Percentiles rank a stretch among this genome's conserved stretches.
phyloP scores from a whole-genome alignment of 768 basidiomycete genomes.

The Solioccasus polychromus region DNA sequence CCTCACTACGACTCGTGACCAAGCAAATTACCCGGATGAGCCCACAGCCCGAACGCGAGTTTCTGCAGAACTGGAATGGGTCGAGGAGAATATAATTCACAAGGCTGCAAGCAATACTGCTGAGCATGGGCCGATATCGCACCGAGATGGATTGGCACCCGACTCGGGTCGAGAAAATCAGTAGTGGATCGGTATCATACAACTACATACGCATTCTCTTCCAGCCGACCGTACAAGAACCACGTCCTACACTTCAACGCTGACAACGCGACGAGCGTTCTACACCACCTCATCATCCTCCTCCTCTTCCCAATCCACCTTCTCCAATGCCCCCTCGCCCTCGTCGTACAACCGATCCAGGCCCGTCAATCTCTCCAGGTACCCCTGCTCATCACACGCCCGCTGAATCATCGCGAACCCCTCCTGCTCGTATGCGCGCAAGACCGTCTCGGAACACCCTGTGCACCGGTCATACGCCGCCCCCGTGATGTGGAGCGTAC shows the following conservation, averaged over 20 bases:
- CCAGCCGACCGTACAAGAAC: too few relatives aligned
- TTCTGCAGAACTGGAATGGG: slow-evolving; percentile 61
- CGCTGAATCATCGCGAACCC: slow-evolving; percentile 77
- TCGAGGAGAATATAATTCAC: slow-evolving; percentile 51
- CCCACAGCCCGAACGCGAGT: slow-evolving; percentile 53
- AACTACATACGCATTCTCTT: too few relatives aligned
- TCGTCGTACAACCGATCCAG: slow-evolving; percentile 75
- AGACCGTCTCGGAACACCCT: slow-evolving; percentile 81
- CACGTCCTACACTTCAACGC: too few relatives aligned
- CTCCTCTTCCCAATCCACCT: slow-evolving; percentile 76
- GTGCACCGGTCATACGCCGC: slow-evolving; percentile 87
- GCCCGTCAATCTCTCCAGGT: slow-evolving; percentile 73
- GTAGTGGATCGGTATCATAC: too few relatives aligned
- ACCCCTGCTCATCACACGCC: slow-evolving; percentile 81
- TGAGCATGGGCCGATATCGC: too few relatives aligned
- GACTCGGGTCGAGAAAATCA: too few relatives aligned
- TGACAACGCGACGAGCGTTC: too few relatives aligned
- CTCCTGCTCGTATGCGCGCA: slow-evolving; percentile 76
- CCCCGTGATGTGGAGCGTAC: slow-evolving; percentile 79
- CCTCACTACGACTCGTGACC: slow-evolving; percentile 53
- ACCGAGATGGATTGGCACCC: too few relatives aligned
- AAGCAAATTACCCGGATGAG: slow-evolving; percentile 57
- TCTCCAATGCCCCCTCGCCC: slow-evolving; percentile 67
- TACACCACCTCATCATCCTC: slow-evolving; percentile 21
- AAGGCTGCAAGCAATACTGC: slow-evolving; percentile 1